A percentile compares a stretch with the other conserved stretches of the same genome.
phyloP scores from a whole-genome alignment of 257 asterid genomes.

The Nicotiana otophora region DNA sequence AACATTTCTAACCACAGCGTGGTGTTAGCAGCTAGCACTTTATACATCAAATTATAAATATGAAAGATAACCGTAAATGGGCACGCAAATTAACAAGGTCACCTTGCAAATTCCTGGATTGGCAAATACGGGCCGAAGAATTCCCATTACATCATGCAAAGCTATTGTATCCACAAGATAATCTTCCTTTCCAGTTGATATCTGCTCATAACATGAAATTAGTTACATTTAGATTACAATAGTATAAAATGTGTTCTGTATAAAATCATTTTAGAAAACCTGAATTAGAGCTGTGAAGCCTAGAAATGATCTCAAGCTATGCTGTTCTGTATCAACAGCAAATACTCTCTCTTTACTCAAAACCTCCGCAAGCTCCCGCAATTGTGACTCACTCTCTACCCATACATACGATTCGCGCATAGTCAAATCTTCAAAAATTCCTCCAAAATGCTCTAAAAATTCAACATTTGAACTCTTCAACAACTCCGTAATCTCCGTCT shows the following conservation, averaged over 20 bases:
- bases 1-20: not conserved
- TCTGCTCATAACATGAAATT: slow-evolving; percentile 30
- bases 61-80: not conserved
- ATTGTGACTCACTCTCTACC: slow-evolving; percentile 54
- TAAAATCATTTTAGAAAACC: slow-evolving; percentile 26
- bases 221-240: not conserved
- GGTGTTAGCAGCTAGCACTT: not conserved
- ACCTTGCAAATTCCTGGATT: slow-evolving; percentile 86
- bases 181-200: slow-evolving; percentile 63
- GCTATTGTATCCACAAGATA: slow-evolving; percentile 74
- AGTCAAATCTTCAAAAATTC: slow-evolving; percentile 31
- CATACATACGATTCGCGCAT: slow-evolving; percentile 49
- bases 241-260: not conserved
- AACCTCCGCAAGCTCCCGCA: slow-evolving; percentile 53
- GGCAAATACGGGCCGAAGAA: slow-evolving; percentile 75
- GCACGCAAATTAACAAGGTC: not conserved
- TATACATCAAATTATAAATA: not conserved
- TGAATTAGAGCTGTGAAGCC: slow-evolving; percentile 91
- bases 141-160: slow-evolving; percentile 76
- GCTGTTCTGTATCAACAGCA: slow-evolving; percentile 94
- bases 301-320: slow-evolving; percentile 74
- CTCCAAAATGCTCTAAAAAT: slow-evolving; percentile 39
- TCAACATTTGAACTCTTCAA: slow-evolving; percentile 44
- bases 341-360: slow-evolving; percentile 65
- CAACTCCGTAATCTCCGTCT: slow-evolving; percentile 50